A percentile compares a stretch with the other conserved stretches of the same genome.
Conservation (phyloP, 306 rosid species). For the Heteromeles arbutifolia region DNA sequence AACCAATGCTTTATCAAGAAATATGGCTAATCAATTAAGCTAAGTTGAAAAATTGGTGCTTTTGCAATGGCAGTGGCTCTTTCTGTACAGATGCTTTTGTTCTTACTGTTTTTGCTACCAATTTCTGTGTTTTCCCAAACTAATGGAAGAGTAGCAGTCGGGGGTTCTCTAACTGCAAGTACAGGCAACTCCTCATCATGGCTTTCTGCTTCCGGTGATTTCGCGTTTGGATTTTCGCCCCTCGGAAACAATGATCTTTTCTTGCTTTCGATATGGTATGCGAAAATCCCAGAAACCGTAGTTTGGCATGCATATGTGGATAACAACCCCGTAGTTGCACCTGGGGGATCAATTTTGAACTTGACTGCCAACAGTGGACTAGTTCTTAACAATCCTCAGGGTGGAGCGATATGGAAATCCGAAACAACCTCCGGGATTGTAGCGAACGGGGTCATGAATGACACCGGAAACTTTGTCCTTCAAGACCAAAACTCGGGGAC, state of each 20-base stretch:
- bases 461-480: conserved; percentile 18
- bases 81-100: not conserved
- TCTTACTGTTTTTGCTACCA: conserved; percentile 16
- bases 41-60: not conserved
- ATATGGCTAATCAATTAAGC: not conserved
- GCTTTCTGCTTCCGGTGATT: conserved; percentile 34
- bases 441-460: not conserved
- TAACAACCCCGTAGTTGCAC: not conserved
- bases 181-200: conserved; percentile 28
- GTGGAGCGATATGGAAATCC: conserved; percentile 4
- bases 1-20: not conserved
- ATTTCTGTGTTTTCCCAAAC: conserved; percentile 27
- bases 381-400: conserved; percentile 1
- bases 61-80: not conserved
- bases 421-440: not conserved
- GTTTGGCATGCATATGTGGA: conserved; percentile 29
- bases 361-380: not conserved
- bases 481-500: not conserved
- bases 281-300: conserved; percentile 30
- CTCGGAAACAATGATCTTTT: conserved; percentile 7
- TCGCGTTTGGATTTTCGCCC: conserved; percentile 50
- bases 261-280: conserved; percentile 46
- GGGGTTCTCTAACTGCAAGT: conserved; percentile 21
- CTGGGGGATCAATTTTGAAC: conserved; percentile 30
- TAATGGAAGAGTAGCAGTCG: conserved; percentile 12